Base-by-base conservation (phyloP, 2,329 filamentous ascomycete species). In the Paraconiothyrium brasiliense region DNA sequence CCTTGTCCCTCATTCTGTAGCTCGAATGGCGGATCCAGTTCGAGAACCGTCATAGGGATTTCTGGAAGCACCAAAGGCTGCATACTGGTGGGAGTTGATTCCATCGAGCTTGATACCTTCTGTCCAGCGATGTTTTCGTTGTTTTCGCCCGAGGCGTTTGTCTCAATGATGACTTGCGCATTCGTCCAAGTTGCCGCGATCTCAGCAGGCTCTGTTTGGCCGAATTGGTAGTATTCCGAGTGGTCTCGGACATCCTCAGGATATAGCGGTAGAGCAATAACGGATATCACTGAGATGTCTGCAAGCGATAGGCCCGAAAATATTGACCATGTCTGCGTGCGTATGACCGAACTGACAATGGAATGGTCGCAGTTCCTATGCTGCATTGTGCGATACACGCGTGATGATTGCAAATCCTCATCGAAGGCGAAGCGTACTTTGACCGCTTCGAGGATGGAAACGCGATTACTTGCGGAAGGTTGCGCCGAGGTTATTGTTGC, bases 181-280 rank as follows among this genome's bases (percentile, higher is more conserved):
- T 27, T 7, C 8, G 46, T 48, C 22, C 46, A 24, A 14, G 46
- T 48, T 14, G 22, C n/a, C 13, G 22, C 5, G 16, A 9, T 32
- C 13, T 48, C 46, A 6, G 46, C 11, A 27, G 22, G n/a, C 22
- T 27, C 22, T 27, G 22, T 48, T 20, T 48, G 22, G n/a, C 46
- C 46, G 20, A 44, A 46, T 92, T 22, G 30, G 30, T 57, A 61
- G 2, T 57, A 30, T 37, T 46, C 47, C 39, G 39, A 41, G 2
- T 92, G 92, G 77, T 88, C 94, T 82, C 93, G 97, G 83, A 92
- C 96, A 79, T 97, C 55, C 6, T 24, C 50, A 24, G 24, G 41
- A 56, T 58, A 56, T 2, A 62, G 24, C n/a, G 60, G 60, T 22
- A 62, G 39, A n/a, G 55, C 56, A 10, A 62, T 46, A 2, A 62